These are phyloP conservation scores for Favolaschia claudopus DNA, from an alignment of 768 basidiomycete species.

Conservation along the genomic window DNA sequence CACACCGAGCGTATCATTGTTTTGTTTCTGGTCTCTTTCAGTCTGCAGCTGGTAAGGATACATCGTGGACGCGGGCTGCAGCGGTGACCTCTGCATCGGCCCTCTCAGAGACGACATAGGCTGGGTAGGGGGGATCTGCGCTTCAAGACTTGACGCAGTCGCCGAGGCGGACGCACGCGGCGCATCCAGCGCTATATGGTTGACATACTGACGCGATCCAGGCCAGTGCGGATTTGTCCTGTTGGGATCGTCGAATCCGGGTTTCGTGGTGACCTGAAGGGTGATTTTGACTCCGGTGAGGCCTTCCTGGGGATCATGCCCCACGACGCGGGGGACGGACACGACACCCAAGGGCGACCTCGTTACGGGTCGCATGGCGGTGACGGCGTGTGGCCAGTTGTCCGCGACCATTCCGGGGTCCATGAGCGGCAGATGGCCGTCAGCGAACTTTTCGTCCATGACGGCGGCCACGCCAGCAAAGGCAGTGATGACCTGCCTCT, in stretches of 20 bases:
- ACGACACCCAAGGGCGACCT: not conserved
- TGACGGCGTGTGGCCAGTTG: slow-evolving; percentile 14
- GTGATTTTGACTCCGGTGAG: slow-evolving; percentile 6
- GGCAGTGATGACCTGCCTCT: too few relatives aligned
- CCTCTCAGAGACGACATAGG: too few relatives aligned
- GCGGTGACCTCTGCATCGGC: too few relatives aligned
- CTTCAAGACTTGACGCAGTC: too few relatives aligned
- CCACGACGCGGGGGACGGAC: slow-evolving; percentile 21
- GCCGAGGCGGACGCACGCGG: too few relatives aligned
- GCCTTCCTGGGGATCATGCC: slow-evolving; percentile 7
- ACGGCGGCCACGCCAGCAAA: not conserved
- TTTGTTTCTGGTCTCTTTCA: too few relatives aligned
- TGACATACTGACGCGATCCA: slow-evolving; percentile 19
- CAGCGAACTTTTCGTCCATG: not conserved
- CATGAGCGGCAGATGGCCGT: slow-evolving; percentile 6
- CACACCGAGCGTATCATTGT: too few relatives aligned
- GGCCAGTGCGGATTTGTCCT: slow-evolving; percentile 14
- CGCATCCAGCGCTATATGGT: too few relatives aligned
- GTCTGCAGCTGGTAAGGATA: too few relatives aligned
- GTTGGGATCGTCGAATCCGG: not conserved
- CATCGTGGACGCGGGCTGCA: too few relatives aligned
- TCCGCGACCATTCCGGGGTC: slow-evolving; percentile 1
- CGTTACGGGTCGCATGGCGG: slow-evolving; percentile 11
- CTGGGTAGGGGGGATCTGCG: too few relatives aligned
- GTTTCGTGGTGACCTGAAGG: not conserved